A percentile compares a stretch with the other conserved stretches of the same genome.
phyloP scores from a whole-genome alignment of 208 protist genomes.

The Trypanosoma caninum region DNA sequence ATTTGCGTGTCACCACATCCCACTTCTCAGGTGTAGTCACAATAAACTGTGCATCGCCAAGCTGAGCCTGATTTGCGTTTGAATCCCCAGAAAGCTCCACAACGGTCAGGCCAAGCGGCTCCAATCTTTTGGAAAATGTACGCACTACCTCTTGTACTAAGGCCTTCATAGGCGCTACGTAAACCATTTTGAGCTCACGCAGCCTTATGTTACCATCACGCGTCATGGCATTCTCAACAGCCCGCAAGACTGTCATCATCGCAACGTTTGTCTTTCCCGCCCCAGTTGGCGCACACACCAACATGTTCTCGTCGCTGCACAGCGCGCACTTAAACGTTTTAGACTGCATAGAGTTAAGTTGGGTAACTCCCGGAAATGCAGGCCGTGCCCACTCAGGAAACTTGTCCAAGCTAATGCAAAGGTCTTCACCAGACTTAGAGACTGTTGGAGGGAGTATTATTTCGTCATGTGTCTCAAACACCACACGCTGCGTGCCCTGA shows the following conservation, averaged over 20 bases:
- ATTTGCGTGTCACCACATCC: slow-evolving; percentile 99
- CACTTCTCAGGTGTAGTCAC: slow-evolving; percentile 99
- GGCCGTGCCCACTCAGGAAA: slow-evolving; percentile 72
- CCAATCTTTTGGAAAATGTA: slow-evolving; percentile 94
- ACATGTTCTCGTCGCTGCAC: slow-evolving; percentile 95
- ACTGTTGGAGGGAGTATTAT: slow-evolving; percentile 69
- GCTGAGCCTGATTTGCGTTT: slow-evolving; percentile 94
- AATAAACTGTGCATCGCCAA: slow-evolving; percentile 97
- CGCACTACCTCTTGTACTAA: slow-evolving; percentile 99
- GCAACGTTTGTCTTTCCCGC: slow-evolving; percentile 99
- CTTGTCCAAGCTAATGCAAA: slow-evolving; percentile 21
- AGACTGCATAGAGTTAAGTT: slow-evolving; percentile 97
- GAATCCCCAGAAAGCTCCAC: slow-evolving; percentile 98
- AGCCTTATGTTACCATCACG: slow-evolving; percentile 16
- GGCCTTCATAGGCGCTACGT: slow-evolving; percentile 99
- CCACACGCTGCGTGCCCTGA: slow-evolving; percentile 53
- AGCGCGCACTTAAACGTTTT: slow-evolving; percentile 94
- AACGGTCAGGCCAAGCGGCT: slow-evolving; percentile 93
- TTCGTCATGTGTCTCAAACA: slow-evolving; percentile 87
- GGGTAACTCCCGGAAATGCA: slow-evolving; percentile 54
- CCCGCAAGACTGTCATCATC: slow-evolving; percentile 97
- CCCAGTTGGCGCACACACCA: slow-evolving; percentile 98
- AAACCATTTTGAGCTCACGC: slow-evolving; percentile 98
- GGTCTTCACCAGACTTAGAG: slow-evolving; percentile 14
- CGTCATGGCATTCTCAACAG: slow-evolving; percentile 43